Percentiles rank a stretch among this genome's conserved stretches.
These are phyloP conservation scores for Phytopythium mirpurense DNA, from an alignment of 352 stramenopile genomes.

Conservation along the genomic window DNA sequence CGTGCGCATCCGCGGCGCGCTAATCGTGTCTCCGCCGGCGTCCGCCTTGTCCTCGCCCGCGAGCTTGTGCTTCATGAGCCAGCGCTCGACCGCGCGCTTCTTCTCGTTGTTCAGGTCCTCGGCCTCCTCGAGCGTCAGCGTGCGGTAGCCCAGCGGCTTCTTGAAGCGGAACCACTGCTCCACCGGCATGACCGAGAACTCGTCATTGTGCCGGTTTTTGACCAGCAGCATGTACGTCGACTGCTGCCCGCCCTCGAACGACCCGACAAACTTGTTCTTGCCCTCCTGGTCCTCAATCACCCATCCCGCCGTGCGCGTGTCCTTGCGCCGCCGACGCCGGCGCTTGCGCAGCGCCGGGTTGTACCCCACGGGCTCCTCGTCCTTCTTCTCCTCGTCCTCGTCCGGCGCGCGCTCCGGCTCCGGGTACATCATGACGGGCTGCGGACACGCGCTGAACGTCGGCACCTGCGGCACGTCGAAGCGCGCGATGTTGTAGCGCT, in stretches of 20 bases:
- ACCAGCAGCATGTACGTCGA: slow-evolving; percentile 86
- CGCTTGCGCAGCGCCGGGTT: slow-evolving; percentile 74
- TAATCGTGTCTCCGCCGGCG: slow-evolving; percentile 39
- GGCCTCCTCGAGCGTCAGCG: slow-evolving; percentile 78
- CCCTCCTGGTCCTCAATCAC: slow-evolving; percentile 80
- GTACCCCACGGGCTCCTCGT: slow-evolving; percentile 59
- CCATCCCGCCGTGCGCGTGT: slow-evolving; percentile 74
- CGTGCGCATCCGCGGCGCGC: slow-evolving; percentile 60
- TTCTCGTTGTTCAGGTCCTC: slow-evolving; percentile 88
- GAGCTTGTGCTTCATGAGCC: slow-evolving; percentile 87
- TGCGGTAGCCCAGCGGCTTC: slow-evolving; percentile 82
- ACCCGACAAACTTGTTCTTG: slow-evolving; percentile 81
- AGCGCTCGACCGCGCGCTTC: slow-evolving; percentile 82
- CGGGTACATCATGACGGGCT: slow-evolving; percentile 87
- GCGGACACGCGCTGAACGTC: slow-evolving; percentile 46
- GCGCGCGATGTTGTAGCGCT: slow-evolving; percentile 84
- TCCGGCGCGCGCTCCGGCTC: slow-evolving; percentile 69
- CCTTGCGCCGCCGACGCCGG: slow-evolving; percentile 65
- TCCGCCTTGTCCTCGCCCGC: slow-evolving; percentile 69
- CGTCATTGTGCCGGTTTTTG: slow-evolving; percentile 84
- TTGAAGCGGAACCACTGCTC: slow-evolving; percentile 90
- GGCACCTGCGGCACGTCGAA: slow-evolving; percentile 72
- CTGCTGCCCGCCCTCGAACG: slow-evolving; percentile 75
- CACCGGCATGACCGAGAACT: slow-evolving; percentile 84
- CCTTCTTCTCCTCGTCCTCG: slow-evolving; percentile 78